phyloP scores from a whole-genome alignment of 805 yeast genomes.

The Kazachstania kunashirensis region DNA sequence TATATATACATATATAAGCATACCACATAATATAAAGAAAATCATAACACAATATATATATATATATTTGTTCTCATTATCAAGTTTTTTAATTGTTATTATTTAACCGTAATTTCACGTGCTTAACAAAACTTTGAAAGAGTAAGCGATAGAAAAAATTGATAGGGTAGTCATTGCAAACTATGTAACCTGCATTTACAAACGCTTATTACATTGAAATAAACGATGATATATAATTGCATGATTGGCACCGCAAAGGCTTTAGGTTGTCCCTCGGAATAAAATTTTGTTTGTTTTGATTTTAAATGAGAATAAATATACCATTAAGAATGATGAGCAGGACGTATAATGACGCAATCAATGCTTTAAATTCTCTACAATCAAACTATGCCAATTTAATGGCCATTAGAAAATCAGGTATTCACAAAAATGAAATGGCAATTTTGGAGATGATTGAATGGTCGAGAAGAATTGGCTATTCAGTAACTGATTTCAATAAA shows the following conservation, averaged over 20 bases:
- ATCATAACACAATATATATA: too few species aligned
- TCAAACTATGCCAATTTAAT: slow-evolving; percentile 86
- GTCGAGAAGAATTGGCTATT: slow-evolving; percentile 60
- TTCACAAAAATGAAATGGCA: slow-evolving; percentile 52
- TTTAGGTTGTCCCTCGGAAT: too few species aligned
- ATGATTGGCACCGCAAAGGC: too few species aligned
- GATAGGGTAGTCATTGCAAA: background rate
- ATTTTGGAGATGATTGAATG: slow-evolving; percentile 82
- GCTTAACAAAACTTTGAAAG: background rate
- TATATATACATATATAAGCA: background rate
- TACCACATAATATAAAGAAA: background rate
- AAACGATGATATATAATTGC: too few species aligned
- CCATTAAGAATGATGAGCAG: slow-evolving; percentile 18
- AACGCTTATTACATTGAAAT: too few species aligned
- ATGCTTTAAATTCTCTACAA: slow-evolving; percentile 76
- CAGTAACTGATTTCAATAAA: slow-evolving; percentile 55
- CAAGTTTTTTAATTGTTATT: too few species aligned
- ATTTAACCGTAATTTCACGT: background rate
- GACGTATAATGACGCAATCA: slow-evolving; percentile 60
- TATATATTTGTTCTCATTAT: too few species aligned
- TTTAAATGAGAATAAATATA: slow-evolving; percentile 10
- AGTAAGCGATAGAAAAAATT: too few species aligned
- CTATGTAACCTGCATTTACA: too few species aligned
- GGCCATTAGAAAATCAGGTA: slow-evolving; percentile 64
- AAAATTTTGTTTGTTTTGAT: background rate